Percentiles rank a stretch among this genome's conserved stretches.
These are phyloP conservation scores for Psilocybe sp. DNA, from an alignment of 768 basidiomycete genomes.

Conservation along the genomic window DNA sequence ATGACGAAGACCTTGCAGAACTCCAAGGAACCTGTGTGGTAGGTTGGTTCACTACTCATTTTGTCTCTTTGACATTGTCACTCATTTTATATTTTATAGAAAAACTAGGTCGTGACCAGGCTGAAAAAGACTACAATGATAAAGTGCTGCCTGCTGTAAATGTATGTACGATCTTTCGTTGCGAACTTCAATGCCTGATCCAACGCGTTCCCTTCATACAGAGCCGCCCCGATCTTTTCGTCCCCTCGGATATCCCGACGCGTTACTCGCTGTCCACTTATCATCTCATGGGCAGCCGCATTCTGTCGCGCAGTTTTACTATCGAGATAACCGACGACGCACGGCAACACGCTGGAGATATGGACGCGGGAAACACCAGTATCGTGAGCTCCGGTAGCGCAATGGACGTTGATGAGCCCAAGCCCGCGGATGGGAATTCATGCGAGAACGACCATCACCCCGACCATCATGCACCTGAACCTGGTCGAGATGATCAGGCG, in stretches of 20 bases:
- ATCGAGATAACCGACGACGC: slow-evolving; percentile 59
- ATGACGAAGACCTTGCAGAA: slow-evolving; percentile 63
- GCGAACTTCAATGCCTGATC: not conserved
- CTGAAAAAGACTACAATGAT: slow-evolving; percentile 66
- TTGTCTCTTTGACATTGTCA: not conserved
- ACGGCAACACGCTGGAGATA: slow-evolving; percentile 27
- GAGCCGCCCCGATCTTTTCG: slow-evolving; percentile 75
- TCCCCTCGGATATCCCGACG: slow-evolving; percentile 33
- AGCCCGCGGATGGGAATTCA: slow-evolving; percentile 2
- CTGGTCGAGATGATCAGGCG: slow-evolving; percentile 16
- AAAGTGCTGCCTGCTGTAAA: slow-evolving; percentile 70
- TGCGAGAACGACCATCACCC: not conserved
- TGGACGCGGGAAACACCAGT: slow-evolving; percentile 22
- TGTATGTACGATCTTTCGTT: slow-evolving; percentile 37
- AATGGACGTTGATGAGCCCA: slow-evolving; percentile 38
- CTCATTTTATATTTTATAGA: slow-evolving; percentile 38
- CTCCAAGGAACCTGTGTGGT: slow-evolving; percentile 85
- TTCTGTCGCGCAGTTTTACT: slow-evolving; percentile 90
- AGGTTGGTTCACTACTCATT: slow-evolving; percentile 48
- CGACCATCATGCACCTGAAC: slow-evolving; percentile 6
- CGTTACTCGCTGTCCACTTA: slow-evolving; percentile 72
- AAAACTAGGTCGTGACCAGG: slow-evolving; percentile 84
- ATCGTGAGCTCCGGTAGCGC: slow-evolving; percentile 28
- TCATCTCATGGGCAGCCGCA: slow-evolving; percentile 88
- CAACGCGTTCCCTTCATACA: slow-evolving; percentile 23